Percentiles rank a stretch among this genome's conserved stretches.
Conservation (phyloP, 176 grass and related monocot species). For the Cocos nucifera region DNA sequence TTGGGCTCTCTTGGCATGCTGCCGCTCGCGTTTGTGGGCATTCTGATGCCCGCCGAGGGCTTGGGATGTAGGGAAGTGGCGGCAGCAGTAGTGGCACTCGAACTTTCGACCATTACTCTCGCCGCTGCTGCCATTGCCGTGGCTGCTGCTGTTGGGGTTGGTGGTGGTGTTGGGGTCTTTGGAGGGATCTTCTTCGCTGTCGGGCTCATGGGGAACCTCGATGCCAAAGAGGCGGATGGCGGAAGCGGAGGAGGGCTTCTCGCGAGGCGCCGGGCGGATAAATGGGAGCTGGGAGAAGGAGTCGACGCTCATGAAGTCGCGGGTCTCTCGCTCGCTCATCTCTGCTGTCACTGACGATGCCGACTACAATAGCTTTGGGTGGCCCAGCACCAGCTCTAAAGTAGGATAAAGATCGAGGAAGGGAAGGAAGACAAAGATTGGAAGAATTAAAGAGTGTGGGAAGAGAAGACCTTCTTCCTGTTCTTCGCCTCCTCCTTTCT, state of each 20-base stretch:
- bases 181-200: constrained; percentile 5
- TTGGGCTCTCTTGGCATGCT: constrained; percentile 57
- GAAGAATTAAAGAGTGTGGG: background rate
- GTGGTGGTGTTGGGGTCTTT: constrained; percentile 16
- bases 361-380: no score
- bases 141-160: background rate
- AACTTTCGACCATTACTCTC: constrained; percentile 26
- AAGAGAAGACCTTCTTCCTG: background rate
- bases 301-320: constrained; percentile 50
- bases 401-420: background rate
- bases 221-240: constrained; percentile 69
- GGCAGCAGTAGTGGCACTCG: constrained; percentile 91
- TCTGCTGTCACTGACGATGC: background rate
- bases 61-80: constrained; percentile 71
- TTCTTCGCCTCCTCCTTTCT: background rate
- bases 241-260: constrained; percentile 14
- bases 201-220: constrained; percentile 38
- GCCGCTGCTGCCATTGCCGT: background rate
- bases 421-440: background rate
- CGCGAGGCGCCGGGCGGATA: constrained; percentile 26
- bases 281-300: constrained; percentile 76
- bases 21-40: constrained; percentile 52
- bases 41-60: constrained; percentile 49
- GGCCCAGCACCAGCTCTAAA: no score
- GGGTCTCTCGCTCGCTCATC: constrained; percentile 62